A percentile compares a stretch with the other conserved stretches of the same genome.
Conservation (phyloP, 192 early-diverging fungal species). For the Phlyctochytrium bullatum region DNA sequence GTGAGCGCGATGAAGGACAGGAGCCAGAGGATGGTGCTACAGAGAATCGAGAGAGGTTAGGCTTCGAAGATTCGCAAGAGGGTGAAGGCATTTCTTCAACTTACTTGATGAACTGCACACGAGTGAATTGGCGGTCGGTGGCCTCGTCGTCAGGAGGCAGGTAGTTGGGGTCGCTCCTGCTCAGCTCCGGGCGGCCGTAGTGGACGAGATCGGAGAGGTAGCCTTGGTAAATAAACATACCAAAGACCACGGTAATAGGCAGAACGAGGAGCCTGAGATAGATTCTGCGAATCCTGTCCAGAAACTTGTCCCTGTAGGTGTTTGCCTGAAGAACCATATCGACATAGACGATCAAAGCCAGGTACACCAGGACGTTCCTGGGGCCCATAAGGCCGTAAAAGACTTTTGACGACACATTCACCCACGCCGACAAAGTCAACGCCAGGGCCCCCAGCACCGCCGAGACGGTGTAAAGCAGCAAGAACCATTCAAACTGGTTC, state of each 20-base stretch:
- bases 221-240: conserved; percentile 1
- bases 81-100: too few relatives aligned
- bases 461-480: not conserved
- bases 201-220: not conserved
- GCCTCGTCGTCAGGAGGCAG: too few relatives aligned
- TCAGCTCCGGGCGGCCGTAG: too few relatives aligned
- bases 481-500: not conserved
- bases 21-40: not conserved
- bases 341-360: not conserved
- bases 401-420: not conserved
- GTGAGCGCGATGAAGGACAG: not conserved
- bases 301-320: not conserved
- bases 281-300: not conserved
- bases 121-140: not conserved
- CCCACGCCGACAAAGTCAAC: not conserved
- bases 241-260: not conserved
- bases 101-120: not conserved
- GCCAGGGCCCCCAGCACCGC: not conserved
- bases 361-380: not conserved
- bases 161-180: too few relatives aligned
- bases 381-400: not conserved
- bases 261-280: not conserved
- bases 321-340: not conserved
- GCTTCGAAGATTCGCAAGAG: too few relatives aligned
- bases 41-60: not conserved